Evolutionary conservation across 306 rosid species (phyloP), one percentile per base, ranked within the genome.

Genomic region (Coriaria nepalensis): DNA sequence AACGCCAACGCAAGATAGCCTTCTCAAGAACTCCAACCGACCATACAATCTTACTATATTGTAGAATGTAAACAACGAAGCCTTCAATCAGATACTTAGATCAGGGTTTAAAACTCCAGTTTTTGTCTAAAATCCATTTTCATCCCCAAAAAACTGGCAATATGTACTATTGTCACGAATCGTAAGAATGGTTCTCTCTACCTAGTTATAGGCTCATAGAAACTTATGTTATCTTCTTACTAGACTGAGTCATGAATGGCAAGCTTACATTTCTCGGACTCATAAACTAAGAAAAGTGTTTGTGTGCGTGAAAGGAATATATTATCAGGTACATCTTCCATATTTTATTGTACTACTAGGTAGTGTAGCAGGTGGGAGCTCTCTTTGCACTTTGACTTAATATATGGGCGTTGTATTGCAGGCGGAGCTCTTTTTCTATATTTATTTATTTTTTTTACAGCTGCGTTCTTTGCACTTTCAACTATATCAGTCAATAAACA

Each of bases 171-270:
- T 20, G 29, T 20, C 29, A 20, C 3, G 29, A 20, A 20, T 20
- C 29, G 3, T 20, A 20, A 20, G 29, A 20, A 20, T 3, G 2
- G 3, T 20, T 20, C 29, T 20, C 29, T 45, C 4, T n/a, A 38
- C 2, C 13, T 2, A 9, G 34, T 43, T 4, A 34, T 58, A 10
- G 0, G 34, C 40, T 52, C 0, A 13, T 40, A 33, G 57, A 50
- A 4, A n/a, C 35, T 32, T 15, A 44, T 42, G 6, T 52, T 65
- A 2, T 9, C 40, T 35, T 45, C 35, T 46, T 44, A 40, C 33
- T 57, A 88, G 97, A 65, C 41, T 90, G 83, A 83, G 87, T 14
- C 95, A 90, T 69, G 94, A 90, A 73, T 90, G 97, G 97, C 93
- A 76, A 55, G 95, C 93, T 13, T 90, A 70, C 54, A 51, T 81